Evolutionary conservation across 208 protist species (phyloP), one percentile per base, ranked within the genome.

Genomic region (Balamuthia mandrillaris): DNA sequence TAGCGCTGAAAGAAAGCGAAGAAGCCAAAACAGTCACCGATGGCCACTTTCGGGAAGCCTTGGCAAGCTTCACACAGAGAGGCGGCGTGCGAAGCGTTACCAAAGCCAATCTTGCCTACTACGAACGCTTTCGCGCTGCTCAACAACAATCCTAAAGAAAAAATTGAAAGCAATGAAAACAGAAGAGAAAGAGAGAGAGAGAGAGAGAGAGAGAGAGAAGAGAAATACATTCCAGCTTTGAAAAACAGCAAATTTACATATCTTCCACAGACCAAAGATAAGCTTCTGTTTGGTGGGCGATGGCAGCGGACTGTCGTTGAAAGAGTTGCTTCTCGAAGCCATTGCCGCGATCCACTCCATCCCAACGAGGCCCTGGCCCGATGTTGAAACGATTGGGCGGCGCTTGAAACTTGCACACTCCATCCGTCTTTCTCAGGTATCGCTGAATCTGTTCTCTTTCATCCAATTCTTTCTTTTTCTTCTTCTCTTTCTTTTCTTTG

Each of bases 211-310:
- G 0, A 7, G 39, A n/a, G n/a, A n/a, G n/a, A n/a, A n/a, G n/a
- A n/a, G n/a, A n/a, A n/a, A n/a, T n/a, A n/a, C n/a, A n/a, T n/a
- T n/a, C n/a, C n/a, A n/a, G n/a, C n/a, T n/a, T n/a, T 54, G 47
- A 54, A 18, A 54, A 18, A 54, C 16, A 18, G 16, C 47, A 18
- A 18, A 24, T 37, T 70, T n/a, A 78, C 68, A 78, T 78, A 47
- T 78, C 68, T 31, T 78, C 68, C 68, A 78, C 68, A 21, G 45
- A 60, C 68, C 68, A 78, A 47, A 47, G 45, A 47, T 78, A 78
- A 33, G 68, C 68, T 47, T 78, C 45, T 16, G 37, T 78, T 47
- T 78, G 4, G 29, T 39, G 39, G 47, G 54, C 66, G 35, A 37
- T 37, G 54, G 54, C 54, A 44, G 66, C 66, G 27, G 47, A 37